Evolutionary conservation across 2,329 filamentous ascomycete genomes (phyloP).

Genomic region (Sporothrix pallida): DNA sequence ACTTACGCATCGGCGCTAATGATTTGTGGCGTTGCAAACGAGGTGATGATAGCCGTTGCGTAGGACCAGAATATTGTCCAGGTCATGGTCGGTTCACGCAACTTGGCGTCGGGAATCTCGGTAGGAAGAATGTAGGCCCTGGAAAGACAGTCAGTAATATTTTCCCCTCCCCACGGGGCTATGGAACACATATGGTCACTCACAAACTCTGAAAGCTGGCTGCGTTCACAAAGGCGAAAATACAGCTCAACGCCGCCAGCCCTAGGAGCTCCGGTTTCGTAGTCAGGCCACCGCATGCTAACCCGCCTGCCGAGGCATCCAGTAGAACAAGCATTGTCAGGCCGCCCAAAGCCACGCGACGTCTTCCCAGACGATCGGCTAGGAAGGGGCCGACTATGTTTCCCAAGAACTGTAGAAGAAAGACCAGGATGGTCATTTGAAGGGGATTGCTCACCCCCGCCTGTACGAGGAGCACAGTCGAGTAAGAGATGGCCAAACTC

Average conservation of each 20-base stretch:
- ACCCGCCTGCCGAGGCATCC: background rate
- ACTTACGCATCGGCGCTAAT: too few species aligned
- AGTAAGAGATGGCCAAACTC: background rate
- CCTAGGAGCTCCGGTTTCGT: background rate
- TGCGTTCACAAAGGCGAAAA: background rate
- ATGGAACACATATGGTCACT: too few species aligned
- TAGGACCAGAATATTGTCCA: background rate
- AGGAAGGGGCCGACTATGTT: background rate
- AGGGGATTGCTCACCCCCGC: background rate
- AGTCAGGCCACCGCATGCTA: background rate
- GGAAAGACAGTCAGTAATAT: too few species aligned
- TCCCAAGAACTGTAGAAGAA: background rate
- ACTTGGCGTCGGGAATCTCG: slow-evolving; percentile 3
- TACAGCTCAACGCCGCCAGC: background rate
- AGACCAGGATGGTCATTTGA: background rate
- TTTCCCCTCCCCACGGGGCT: too few species aligned
- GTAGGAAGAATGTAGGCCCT: background rate
- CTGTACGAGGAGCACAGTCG: background rate
- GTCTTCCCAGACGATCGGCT: background rate
- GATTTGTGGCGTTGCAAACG: background rate
- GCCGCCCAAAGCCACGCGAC: background rate
- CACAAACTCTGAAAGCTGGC: background rate
- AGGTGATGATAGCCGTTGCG: background rate
- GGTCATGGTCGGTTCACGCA: slow-evolving; percentile 8
- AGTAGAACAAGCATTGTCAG: background rate